Conservation (phyloP, 805 yeast genomes). For the Sungouiella blattae region DNA sequence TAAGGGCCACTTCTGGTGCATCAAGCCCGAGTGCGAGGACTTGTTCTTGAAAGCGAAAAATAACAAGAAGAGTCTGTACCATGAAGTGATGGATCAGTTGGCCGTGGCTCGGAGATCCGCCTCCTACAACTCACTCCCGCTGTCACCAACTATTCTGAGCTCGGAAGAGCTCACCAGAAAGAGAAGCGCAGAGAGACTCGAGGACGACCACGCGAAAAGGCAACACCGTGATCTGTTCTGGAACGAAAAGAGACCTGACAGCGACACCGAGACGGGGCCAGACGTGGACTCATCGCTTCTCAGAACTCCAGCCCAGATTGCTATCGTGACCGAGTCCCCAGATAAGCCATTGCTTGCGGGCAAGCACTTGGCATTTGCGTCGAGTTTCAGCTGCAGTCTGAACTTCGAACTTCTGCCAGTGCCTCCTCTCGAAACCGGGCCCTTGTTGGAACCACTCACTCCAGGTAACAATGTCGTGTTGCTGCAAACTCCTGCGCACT, state of each 20-base stretch:
- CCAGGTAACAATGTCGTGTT: slow-evolving; percentile 39
- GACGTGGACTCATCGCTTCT: slow-evolving; percentile 8
- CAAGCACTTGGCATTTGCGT: slow-evolving; percentile 49
- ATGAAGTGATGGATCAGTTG: slow-evolving; percentile 43
- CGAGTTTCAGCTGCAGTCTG: slow-evolving; percentile 64
- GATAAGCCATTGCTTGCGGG: slow-evolving; percentile 39
- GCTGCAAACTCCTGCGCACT: slow-evolving; percentile 2
- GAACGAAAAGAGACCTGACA: too few relatives aligned
- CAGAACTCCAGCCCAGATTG: slow-evolving; percentile 10
- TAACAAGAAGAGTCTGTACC: slow-evolving; percentile 42
- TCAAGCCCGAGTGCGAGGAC: slow-evolving; percentile 76
- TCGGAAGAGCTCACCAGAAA: too few relatives aligned
- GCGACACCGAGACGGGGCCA: slow-evolving; percentile 7
- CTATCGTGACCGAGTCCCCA: slow-evolving; percentile 32
- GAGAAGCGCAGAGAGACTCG: background rate
- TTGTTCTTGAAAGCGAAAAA: slow-evolving; percentile 68
- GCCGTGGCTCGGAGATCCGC: slow-evolving; percentile 9
- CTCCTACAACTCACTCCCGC: slow-evolving; percentile 8
- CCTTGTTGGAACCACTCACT: slow-evolving; percentile 60
- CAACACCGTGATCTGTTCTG: slow-evolving; percentile 3
- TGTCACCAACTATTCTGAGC: slow-evolving; percentile 10
- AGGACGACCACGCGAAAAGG: slow-evolving; percentile 1
- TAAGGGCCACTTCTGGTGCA: slow-evolving; percentile 91
- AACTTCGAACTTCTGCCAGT: slow-evolving; percentile 63
- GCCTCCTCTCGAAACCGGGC: slow-evolving; percentile 57